Base-by-base conservation (phyloP, 2,329 filamentous ascomycete species). In the Xylaria sp. region DNA sequence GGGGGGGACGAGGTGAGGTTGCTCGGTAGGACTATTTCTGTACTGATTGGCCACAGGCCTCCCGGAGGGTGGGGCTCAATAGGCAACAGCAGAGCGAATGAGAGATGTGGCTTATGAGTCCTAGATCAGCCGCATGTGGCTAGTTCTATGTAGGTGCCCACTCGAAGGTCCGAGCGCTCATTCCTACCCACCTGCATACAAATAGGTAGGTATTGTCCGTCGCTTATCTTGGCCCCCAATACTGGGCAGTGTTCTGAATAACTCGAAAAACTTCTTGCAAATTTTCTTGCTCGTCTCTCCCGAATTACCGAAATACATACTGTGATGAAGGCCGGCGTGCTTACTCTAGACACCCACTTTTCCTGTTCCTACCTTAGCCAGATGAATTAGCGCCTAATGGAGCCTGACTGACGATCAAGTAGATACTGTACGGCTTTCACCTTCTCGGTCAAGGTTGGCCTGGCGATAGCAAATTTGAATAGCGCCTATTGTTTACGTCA, bases 1-100 rank as follows among this genome's bases (percentile, higher is more conserved):
- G 61, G 55, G 66, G 55, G 53, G 36, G 56, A 64, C 66, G 67
- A 67, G 41, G 60, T 65, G 60, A 67, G 65, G 65, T 69, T 60
- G 60, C 10, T 45, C 2, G 4, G 53, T 64, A 70, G 61, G 67
- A 64, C 61, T 59, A 28, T 8, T 18, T 55, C 32, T 20, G 56
- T n/a, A 43, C 15, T 59, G 57, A 67, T 67, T 67, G 67, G 65
- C 32, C 15, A 13, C 15, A 59, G 57, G 61, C 58, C 61, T 63
- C 65, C 57, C 23, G 12, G 13, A 57, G 8, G 18, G 53, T 45
- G 57, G 60, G 30, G 12, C n/a, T 4, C n/a, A 28, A 32, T 32
- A 68, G 66, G 66, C 66, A 68, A 28, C 66, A 68, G 43, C 53
- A 12, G 61, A 43, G 62, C 62, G 52, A 52, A 62, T 52, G 7